Conservation (phyloP, 805 yeast genomes). For the Metschnikowia colocasiae region DNA sequence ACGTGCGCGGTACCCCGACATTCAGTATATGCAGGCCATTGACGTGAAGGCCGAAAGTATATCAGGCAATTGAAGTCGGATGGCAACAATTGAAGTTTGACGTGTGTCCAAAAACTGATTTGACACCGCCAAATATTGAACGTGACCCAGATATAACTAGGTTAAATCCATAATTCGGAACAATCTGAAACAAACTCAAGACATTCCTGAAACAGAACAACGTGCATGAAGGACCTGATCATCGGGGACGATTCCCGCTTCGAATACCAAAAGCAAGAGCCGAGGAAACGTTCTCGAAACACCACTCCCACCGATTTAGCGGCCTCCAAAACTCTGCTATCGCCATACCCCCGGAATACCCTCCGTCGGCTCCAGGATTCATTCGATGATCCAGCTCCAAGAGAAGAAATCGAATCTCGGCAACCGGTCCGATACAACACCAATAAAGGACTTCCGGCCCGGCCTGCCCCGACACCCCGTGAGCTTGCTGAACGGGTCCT, state of each 20-base stretch:
- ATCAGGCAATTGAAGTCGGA: no score
- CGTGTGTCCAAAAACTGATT: no score
- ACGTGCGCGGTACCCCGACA: background rate
- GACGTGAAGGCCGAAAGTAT: no score
- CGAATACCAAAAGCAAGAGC: slow-evolving; percentile 24
- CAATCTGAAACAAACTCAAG: no score
- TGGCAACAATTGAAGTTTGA: no score
- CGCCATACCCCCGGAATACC: background rate
- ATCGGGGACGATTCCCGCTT: slow-evolving; percentile 24
- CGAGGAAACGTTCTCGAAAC: slow-evolving; percentile 29
- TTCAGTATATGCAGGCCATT: background rate
- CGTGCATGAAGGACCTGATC: background rate
- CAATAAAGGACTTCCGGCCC: background rate
- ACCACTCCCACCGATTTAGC: slow-evolving; percentile 25
- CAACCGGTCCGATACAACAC: background rate
- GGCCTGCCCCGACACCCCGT: background rate
- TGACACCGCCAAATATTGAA: no score
- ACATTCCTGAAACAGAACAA: background rate
- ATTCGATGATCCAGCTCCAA: background rate
- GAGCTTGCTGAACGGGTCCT: background rate
- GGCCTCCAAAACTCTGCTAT: background rate
- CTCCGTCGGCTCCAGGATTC: background rate
- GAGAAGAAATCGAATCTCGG: background rate
- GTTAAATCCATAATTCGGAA: no score
- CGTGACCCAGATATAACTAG: no score